Evolutionary conservation across 139 green algal genomes (phyloP).

Genomic region (Penium margaritaceum): DNA sequence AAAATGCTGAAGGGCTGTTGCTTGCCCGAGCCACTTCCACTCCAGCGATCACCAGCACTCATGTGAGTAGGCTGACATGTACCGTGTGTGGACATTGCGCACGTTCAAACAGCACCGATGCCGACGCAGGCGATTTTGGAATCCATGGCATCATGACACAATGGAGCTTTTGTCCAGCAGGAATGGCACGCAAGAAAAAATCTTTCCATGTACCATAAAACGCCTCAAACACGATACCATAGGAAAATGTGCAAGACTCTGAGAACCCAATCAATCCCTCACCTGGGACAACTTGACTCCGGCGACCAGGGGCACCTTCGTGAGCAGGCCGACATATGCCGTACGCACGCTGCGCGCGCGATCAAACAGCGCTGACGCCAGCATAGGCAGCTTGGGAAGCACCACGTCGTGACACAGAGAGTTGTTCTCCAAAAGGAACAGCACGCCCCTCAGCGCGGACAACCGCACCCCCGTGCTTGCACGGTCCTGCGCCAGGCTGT

Average conservation of each 20-base stretch:
- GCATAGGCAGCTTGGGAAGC: background rate
- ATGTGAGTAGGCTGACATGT: background rate
- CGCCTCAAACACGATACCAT: background rate
- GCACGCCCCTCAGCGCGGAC: constrained; percentile 3
- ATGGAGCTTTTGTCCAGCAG: background rate
- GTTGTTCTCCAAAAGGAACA: constrained; percentile 5
- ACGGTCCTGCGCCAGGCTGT: constrained; percentile 50
- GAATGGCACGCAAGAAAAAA: background rate
- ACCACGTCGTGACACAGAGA: background rate
- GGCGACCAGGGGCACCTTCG: background rate
- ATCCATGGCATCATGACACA: background rate
- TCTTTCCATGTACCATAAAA: background rate
- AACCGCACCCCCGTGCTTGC: constrained; percentile 24
- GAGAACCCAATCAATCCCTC: no score
- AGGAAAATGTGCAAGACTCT: no score
- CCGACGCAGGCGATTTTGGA: no score
- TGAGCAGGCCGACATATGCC: background rate
- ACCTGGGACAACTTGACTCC: background rate
- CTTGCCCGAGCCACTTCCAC: no score
- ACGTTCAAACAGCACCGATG: no score
- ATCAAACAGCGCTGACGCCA: background rate
- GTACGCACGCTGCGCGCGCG: background rate
- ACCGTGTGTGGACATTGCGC: no score
- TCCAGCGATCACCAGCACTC: background rate
- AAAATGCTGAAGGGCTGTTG: no score